Evolutionary conservation across 768 basidiomycete genomes (phyloP), one percentile per base, ranked within the genome.

Genomic region (Artomyces pyxidatus): DNA sequence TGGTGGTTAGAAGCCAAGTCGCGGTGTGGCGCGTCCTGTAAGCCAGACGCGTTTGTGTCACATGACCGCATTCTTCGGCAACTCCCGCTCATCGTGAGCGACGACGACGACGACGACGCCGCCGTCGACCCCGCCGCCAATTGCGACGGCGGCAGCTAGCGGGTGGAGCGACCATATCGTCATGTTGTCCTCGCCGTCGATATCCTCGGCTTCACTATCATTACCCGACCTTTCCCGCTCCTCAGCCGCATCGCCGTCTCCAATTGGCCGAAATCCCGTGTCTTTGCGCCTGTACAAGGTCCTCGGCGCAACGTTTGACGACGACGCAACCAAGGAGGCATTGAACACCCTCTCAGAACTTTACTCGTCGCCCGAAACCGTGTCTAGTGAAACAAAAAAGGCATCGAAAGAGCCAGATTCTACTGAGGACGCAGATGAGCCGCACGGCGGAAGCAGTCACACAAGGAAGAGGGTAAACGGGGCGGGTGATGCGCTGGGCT

Each of bases 241-340:
- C n/a, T 43, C 55, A 21, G 42, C 54, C 21, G n/a, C n/a, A n/a
- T 51, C 58, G 12, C 48, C 63, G 6, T 52, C 60, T 1, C 52
- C 59, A 16, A 50, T 57, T 19, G 51, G 58, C 61, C 75, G 80
- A 51, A 88, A 87, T 58, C 91, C 93, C 2, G 75, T 94, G 35
- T 81, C 90, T n/a, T 67, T 86, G 0, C 76, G 93, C 10, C 70
- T 95, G n/a, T 93, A 91, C 66, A 96, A 96, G 66, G 84, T 94
- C 52, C 71, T 95, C 17, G 82, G 86, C 29, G 85, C 85, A 2
- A 85, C 76, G 42, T 91, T 85, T 50, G 80, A 87, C 23, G 88
- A 90, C 57, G 72, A 78, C 30, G 78, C 82, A 6, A 90, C 88
- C 1, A 72, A 73, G 23, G 87, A 95, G 58, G 92, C 91, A 2